Conservation (phyloP, 2,329 filamentous ascomycete species). For the Dissoconium aciculare region DNA sequence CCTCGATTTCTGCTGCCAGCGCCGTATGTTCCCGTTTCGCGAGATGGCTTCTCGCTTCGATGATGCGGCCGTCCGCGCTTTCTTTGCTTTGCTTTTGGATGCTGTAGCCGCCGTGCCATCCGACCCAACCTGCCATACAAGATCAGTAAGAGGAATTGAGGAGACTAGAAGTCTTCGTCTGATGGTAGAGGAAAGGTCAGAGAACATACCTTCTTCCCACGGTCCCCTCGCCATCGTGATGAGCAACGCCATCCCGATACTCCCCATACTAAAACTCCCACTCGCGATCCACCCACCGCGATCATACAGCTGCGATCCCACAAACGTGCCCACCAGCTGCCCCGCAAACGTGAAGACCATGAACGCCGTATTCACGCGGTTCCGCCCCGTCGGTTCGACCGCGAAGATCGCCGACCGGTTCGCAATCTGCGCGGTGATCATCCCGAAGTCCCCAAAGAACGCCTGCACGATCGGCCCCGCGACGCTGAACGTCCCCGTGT, state of each 20-base stretch:
- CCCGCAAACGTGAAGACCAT: conserved; percentile 65
- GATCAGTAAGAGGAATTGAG: not conserved
- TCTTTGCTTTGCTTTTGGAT: conserved; percentile 28
- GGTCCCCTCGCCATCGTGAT: conserved; percentile 35
- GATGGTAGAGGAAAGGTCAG: too few relatives aligned
- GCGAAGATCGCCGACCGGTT: conserved; percentile 56
- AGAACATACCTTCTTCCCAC: conserved; percentile 30
- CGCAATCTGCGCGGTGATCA: conserved; percentile 59
- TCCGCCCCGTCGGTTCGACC: conserved; percentile 55
- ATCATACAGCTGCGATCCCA: conserved; percentile 41
- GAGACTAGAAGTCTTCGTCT: too few relatives aligned
- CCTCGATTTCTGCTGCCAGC: too few relatives aligned
- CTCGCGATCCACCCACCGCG: conserved; percentile 41
- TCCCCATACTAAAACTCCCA: conserved; percentile 42
- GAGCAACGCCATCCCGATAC: conserved; percentile 35
- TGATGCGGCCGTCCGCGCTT: conserved; percentile 29
- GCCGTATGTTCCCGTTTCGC: too few relatives aligned
- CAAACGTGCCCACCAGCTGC: conserved; percentile 51
- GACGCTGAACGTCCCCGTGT: conserved; percentile 48
- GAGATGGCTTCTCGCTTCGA: too few relatives aligned
- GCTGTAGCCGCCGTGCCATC: conserved; percentile 44
- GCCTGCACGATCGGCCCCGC: conserved; percentile 61
- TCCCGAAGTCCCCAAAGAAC: conserved; percentile 53
- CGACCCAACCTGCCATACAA: conserved; percentile 37
- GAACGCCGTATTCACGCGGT: conserved; percentile 67